Evolutionary conservation across 1,284 basidiomycete species (phyloP).

Genomic region (Microbotryum intermedium): DNA sequence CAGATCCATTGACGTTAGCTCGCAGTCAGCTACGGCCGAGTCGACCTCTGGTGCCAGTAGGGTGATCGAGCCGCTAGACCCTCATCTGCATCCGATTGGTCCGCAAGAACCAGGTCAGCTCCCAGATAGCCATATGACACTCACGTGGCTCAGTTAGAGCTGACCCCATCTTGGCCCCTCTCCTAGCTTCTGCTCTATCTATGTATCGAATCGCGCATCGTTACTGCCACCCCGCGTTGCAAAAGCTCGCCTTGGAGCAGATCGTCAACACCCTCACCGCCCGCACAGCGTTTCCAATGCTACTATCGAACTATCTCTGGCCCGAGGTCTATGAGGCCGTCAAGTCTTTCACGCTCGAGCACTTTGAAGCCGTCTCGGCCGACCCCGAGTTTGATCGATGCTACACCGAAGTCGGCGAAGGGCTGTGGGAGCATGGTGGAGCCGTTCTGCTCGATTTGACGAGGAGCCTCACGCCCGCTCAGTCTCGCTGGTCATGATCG

Average conservation of each 20-base stretch:
- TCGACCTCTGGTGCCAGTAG: not conserved
- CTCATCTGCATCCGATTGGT: conserved; percentile 35
- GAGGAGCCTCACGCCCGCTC: not conserved
- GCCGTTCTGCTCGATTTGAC: conserved; percentile 3
- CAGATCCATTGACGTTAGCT: not conserved
- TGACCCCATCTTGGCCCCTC: conserved; percentile 45
- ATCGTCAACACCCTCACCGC: conserved; percentile 65
- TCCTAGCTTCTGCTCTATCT: conserved; percentile 61
- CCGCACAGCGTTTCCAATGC: conserved; percentile 57
- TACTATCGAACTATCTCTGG: conserved; percentile 47
- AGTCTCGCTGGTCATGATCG: too few species aligned
- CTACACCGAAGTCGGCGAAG: conserved; percentile 2
- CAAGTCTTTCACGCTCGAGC: not conserved
- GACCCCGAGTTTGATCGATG: not conserved
- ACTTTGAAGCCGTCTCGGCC: not conserved
- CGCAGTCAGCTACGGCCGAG: not conserved
- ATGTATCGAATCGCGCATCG: conserved; percentile 74
- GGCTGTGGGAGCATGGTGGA: conserved; percentile 5
- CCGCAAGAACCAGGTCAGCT: conserved; percentile 41
- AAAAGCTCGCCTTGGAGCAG: conserved; percentile 60
- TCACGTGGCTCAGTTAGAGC: conserved; percentile 34
- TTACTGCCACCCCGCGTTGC: conserved; percentile 60
- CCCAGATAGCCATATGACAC: conserved; percentile 28
- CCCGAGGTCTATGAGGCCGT: not conserved
- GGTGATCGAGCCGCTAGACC: conserved; percentile 40